Base-by-base conservation (phyloP, 257 asterid species). In the Capsicum pubescens region DNA sequence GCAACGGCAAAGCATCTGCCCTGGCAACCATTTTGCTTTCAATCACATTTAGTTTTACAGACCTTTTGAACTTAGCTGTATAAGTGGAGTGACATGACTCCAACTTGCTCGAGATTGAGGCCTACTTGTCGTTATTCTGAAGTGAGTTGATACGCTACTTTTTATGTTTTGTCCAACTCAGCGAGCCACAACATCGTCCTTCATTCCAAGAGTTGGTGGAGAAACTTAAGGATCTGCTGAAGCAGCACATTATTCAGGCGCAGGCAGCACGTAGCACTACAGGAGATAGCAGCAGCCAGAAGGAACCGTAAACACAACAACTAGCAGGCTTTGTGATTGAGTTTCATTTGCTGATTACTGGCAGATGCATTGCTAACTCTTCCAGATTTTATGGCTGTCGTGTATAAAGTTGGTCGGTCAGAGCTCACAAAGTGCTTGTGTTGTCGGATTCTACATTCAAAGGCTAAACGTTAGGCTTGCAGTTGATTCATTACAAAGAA, bases 121-220 rank as follows among this genome's bases (percentile, higher is more conserved):
- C 26, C 15, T 16, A 42, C 77, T 42, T 8, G 26, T 39, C 55
- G 2, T 42, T 69, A 69, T 69, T 69, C 55, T 69, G 78, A 69
- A 69, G 42, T 16, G 78, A 77, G 64, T 64, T 77, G 82, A 77
- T 54, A 77, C 26, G 5, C 26, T 15, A 77, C 50, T 32, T 52
- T 77, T 69, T 12, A 35, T 77, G 48, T 86, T 91, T 70, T 83
- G 26, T 55, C 83, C 78, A 83, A 79, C 82, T 56, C 89, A 96
- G 99, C 35, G 98, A 96, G 78, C 97, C 98, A 39, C 92, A 72
- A 52, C 15, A 64, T 64, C 98, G 98, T 9, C 98, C 99, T 60
- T 83, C 94, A 14, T 93, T 93, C 90, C 93, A 88, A 84, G 99
- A 96, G 86, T 83, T 96, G 60, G 87, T 96, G 71, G 99, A 91